These are phyloP conservation scores for Penstemon eatonii DNA, from an alignment of 257 asterid species.

Conservation along the genomic window DNA sequence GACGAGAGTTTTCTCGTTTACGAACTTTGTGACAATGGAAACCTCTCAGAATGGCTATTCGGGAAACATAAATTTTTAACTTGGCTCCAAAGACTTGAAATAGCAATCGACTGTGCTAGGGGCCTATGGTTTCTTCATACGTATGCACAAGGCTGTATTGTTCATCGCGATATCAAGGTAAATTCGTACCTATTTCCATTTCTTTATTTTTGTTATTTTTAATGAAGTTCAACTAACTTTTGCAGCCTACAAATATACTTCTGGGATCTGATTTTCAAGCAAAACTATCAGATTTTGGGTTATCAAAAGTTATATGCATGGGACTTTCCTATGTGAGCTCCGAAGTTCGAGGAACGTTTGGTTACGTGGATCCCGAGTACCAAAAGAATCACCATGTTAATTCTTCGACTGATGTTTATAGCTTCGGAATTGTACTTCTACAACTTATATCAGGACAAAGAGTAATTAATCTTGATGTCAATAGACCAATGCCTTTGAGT, in stretches of 20 bases:
- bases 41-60: constrained; percentile 80
- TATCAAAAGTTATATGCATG: constrained; percentile 65
- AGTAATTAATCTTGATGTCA: constrained; percentile 58
- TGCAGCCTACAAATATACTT: constrained; percentile 87
- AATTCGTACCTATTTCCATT: background rate
- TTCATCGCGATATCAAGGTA: constrained; percentile 84
- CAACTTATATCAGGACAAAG: constrained; percentile 80
- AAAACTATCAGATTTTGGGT: constrained; percentile 73
- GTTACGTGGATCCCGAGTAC: constrained; percentile 89
- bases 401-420: constrained; percentile 74
- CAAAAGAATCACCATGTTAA: constrained; percentile 68
- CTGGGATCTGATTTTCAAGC: constrained; percentile 53
- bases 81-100: constrained; percentile 69
- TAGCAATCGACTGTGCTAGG: constrained; percentile 64
- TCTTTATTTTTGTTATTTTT: background rate
- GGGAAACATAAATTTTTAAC: constrained; percentile 57
- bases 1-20: constrained; percentile 81
- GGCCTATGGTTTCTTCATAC: constrained; percentile 79
- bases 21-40: constrained; percentile 76
- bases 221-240: background rate
- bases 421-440: constrained; percentile 73
- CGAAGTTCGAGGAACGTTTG: constrained; percentile 84
- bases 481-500: constrained; percentile 60
- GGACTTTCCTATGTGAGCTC: constrained; percentile 78
- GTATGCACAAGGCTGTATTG: constrained; percentile 68